Percentiles rank a stretch among this genome's conserved stretches.
Conservation (phyloP, 2,329 filamentous ascomycete species). For the Trichoderma pleuroti region DNA sequence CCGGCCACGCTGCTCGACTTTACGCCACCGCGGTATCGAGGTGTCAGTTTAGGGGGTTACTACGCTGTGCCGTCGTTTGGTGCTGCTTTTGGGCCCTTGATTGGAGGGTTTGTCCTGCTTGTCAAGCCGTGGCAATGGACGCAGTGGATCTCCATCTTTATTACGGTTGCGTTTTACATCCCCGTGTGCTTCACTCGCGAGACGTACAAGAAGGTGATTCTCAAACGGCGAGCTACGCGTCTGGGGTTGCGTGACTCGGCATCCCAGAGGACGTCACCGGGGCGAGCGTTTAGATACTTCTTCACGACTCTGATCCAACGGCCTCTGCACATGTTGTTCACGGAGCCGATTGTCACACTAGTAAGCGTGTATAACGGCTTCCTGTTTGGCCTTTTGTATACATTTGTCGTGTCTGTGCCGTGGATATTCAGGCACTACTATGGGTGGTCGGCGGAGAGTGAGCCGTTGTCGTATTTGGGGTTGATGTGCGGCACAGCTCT, state of each 20-base stretch:
- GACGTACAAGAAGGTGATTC: constrained; percentile 59
- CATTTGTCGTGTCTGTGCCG: constrained; percentile 59
- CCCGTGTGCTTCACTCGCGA: constrained; percentile 56
- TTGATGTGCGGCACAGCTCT: constrained; percentile 63
- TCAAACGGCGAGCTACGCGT: constrained; percentile 45
- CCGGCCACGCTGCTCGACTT: constrained; percentile 62
- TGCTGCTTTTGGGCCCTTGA: constrained; percentile 60
- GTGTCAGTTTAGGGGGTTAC: constrained; percentile 60
- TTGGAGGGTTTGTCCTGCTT: constrained; percentile 63
- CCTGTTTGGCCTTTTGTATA: constrained; percentile 55
- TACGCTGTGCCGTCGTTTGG: constrained; percentile 64
- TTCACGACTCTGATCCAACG: constrained; percentile 50
- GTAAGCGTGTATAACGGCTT: constrained; percentile 65
- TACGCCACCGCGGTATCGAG: constrained; percentile 50
- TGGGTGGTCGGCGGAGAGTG: constrained; percentile 57
- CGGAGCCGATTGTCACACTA: constrained; percentile 66
- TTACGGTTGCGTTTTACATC: constrained; percentile 49
- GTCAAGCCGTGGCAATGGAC: constrained; percentile 64
- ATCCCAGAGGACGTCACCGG: constrained; percentile 27
- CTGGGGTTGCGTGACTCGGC: constrained; percentile 27
- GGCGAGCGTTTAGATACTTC: constrained; percentile 27
- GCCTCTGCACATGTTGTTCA: constrained; percentile 67
- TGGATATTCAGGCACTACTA: constrained; percentile 62
- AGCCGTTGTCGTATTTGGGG: constrained; percentile 65
- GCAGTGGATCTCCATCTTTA: constrained; percentile 37